Conservation (phyloP, 345 rosid genomes). For the Eutrema japonicum region DNA sequence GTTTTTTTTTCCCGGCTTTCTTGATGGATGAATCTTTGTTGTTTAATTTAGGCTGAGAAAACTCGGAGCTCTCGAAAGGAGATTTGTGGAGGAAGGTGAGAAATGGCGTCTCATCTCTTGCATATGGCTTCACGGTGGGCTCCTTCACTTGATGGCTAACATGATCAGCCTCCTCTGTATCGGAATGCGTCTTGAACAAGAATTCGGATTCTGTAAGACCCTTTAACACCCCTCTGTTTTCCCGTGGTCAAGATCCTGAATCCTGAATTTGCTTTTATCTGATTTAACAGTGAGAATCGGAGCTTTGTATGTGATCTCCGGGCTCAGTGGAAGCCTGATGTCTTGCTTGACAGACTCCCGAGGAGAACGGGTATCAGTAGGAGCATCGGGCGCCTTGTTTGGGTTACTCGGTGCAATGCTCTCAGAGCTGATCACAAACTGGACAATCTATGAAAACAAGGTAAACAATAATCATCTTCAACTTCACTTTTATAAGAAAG, state of each 20-base stretch:
- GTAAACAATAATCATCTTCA: constrained; percentile 41
- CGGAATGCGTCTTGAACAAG: constrained; percentile 83
- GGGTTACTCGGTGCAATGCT: constrained; percentile 98
- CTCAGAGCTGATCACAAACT: constrained; percentile 89
- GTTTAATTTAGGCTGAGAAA: constrained; percentile 57
- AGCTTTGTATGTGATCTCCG: constrained; percentile 66
- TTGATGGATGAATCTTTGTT: constrained; percentile 8
- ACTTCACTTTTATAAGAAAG: not conserved
- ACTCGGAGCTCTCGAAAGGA: constrained; percentile 76
- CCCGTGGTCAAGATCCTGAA: not conserved
- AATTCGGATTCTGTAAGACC: constrained; percentile 85
- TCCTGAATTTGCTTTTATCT: not conserved
- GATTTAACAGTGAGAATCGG: constrained; percentile 70
- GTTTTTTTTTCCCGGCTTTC: not conserved
- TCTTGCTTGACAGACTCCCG: constrained; percentile 53
- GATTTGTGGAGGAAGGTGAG: constrained; percentile 57
- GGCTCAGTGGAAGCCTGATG: constrained; percentile 83
- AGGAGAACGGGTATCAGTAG: constrained; percentile 62
- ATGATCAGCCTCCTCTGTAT: constrained; percentile 82
- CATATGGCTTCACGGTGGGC: constrained; percentile 93
- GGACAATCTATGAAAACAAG: constrained; percentile 90
- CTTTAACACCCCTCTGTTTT: not conserved
- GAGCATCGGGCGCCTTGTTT: constrained; percentile 96
- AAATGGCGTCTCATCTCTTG: constrained; percentile 79
- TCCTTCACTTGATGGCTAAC: constrained; percentile 71